phyloP scores from a whole-genome alignment of 2,329 filamentous ascomycete species.

The Purpureocillium takamizusanense region DNA sequence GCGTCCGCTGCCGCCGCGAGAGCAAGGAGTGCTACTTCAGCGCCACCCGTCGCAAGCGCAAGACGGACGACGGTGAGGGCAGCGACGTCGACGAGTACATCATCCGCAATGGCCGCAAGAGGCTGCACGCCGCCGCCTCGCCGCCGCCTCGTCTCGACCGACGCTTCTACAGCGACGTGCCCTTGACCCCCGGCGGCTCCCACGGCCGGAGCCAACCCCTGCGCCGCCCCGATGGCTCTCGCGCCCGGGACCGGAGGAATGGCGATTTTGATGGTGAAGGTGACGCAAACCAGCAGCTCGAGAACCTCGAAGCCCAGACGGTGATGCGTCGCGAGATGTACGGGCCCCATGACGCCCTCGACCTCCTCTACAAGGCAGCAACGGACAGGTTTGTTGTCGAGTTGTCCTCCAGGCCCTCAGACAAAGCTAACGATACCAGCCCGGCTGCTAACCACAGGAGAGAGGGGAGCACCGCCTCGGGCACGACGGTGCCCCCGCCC shows the following conservation, averaged over 20 bases:
- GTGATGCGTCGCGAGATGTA: conserved; percentile 69
- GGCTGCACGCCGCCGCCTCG: conserved; percentile 40
- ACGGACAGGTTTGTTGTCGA: conserved; percentile 45
- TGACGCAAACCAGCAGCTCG: conserved; percentile 51
- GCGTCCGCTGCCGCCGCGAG: conserved; percentile 86
- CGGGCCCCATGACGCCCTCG: conserved; percentile 85
- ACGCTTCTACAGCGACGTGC: conserved; percentile 41
- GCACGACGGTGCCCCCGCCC: conserved; percentile 9
- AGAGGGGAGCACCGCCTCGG: conserved; percentile 18
- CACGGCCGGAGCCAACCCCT: conserved; percentile 58
- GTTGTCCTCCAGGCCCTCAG: conserved; percentile 5
- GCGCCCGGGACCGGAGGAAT: conserved; percentile 14
- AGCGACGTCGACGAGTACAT: conserved; percentile 56
- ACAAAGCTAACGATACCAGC: conserved; percentile 9
- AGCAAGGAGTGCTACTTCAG: conserved; percentile 97
- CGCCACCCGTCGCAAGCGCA: conserved; percentile 85
- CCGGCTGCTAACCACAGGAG: conserved; percentile 19
- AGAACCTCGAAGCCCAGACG: conserved; percentile 55
- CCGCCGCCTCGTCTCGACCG: conserved; percentile 29
- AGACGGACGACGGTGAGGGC: conserved; percentile 52
- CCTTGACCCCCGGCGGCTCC: conserved; percentile 56
- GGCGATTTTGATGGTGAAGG: conserved; percentile 33
- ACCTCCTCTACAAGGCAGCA: conserved; percentile 82
- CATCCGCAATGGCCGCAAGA: conserved; percentile 64
- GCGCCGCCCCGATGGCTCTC: conserved; percentile 44